Base-by-base conservation (phyloP, 1,139 yeast species). In the Hansenula sp. region DNA sequence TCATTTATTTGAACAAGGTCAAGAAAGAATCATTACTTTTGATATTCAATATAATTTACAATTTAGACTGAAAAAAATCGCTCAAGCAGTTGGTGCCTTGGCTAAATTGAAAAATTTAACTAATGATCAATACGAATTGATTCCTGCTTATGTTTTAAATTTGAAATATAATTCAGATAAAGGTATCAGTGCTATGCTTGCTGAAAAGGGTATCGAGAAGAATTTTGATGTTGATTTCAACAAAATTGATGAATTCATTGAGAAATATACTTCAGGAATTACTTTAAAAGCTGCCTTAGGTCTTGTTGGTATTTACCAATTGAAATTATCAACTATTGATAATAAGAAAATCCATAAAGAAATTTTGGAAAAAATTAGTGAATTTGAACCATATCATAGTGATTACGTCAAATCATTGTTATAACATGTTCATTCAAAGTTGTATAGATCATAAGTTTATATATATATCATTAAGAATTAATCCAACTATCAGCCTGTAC, bases 401-500 rank as follows among this genome's bases (percentile, higher is more conserved):
- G 15, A 12, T n/a, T 12, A n/a, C 8, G 24, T 34, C 18, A 34
- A 34, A 24, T 24, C 31, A 11, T 35, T 27, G 16, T 17, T 27
- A 27, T 16, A 34, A 16, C n/a, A n/a, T n/a, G n/a, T n/a, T n/a
- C n/a, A n/a, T n/a, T n/a, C n/a, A n/a, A n/a, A n/a, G n/a, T n/a
- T n/a, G 31, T n/a, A 12, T 12, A 28, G 11, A 28, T 28, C 31
- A 16, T 13, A 16, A 25, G 9, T n/a, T 9, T 19, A 19, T 36
- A 19, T 36, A n/a, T 36, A 36, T 11, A 28, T 11, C 27, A 28
- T 21, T 35, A 74, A 25, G 68, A 58, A 43, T 68, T 75, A 38
- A 79, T 68, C 86, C 86, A 80, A 38, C 71, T 68, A 48, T 78
- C 84, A 1, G 77, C 84, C 54, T 79, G 84, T 34, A 71, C 64